Percentiles rank a stretch among this genome's conserved stretches.
These are phyloP conservation scores for Cunninghamia lanceolata DNA, from an alignment of 75 land plant species.

Conservation along the genomic window DNA sequence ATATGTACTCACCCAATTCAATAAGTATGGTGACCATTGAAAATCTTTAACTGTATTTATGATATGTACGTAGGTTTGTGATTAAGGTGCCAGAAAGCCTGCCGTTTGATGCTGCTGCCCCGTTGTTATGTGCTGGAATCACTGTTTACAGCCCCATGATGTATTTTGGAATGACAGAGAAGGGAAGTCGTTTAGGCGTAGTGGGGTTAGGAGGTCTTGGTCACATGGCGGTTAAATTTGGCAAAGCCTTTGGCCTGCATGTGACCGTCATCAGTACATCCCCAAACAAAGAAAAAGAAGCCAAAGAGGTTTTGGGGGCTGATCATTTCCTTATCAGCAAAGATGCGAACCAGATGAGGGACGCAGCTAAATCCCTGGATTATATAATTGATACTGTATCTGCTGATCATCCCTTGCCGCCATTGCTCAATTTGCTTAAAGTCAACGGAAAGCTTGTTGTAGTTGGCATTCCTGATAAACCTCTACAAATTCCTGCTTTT, in stretches of 20 bases:
- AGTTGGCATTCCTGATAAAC: neutral
- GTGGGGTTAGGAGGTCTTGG: slow-evolving; percentile 60
- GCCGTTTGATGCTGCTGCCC: slow-evolving; percentile 33
- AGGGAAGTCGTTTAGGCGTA: slow-evolving; percentile 44
- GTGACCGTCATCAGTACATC: slow-evolving; percentile 57
- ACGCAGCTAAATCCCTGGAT: slow-evolving; percentile 27
- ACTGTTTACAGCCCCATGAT: slow-evolving; percentile 43
- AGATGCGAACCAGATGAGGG: slow-evolving; percentile 42
- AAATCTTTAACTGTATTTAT: neutral
- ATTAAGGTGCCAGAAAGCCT: slow-evolving; percentile 22
- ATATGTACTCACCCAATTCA: too few relatives aligned
- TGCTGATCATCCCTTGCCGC: neutral
- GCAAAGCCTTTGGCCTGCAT: slow-evolving; percentile 47
- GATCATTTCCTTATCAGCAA: slow-evolving; percentile 43
- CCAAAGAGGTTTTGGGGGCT: slow-evolving; percentile 33
- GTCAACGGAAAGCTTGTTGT: neutral
- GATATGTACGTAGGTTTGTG: slow-evolving; percentile 6
- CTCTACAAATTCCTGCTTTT: neutral
- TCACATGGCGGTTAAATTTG: slow-evolving; percentile 59
- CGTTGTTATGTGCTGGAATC: slow-evolving; percentile 40
- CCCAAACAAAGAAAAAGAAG: slow-evolving; percentile 42
- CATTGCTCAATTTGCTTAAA: neutral
- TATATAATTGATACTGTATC: slow-evolving; percentile 37
- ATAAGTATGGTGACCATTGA: too few relatives aligned
- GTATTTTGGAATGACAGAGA: slow-evolving; percentile 23